Percentiles rank a stretch among this genome's conserved stretches.
These are phyloP conservation scores for Colletotrichum endophyticum DNA, from an alignment of 2,329 filamentous ascomycete genomes.

Conservation along the genomic window DNA sequence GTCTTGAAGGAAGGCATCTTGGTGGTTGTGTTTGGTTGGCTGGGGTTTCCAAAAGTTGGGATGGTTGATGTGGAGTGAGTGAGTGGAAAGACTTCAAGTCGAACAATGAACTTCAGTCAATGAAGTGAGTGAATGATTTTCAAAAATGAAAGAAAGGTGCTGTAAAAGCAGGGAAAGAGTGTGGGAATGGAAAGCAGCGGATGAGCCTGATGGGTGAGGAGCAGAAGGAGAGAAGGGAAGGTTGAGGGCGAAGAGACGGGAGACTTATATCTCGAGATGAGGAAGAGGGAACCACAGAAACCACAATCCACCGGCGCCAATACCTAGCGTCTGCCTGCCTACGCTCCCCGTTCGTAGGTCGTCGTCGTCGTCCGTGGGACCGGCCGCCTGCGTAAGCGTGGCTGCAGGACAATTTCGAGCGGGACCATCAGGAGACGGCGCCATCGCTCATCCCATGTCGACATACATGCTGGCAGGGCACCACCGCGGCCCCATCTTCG, in stretches of 20 bases:
- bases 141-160: slow-evolving; percentile 18
- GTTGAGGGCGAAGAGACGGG: not conserved
- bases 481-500: slow-evolving; percentile 1
- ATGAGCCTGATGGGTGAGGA: slow-evolving; percentile 14
- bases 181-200: slow-evolving; percentile 19
- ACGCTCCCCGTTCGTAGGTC: not conserved
- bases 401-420: slow-evolving; percentile 11
- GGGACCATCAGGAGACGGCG: slow-evolving; percentile 10
- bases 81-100: slow-evolving; percentile 17
- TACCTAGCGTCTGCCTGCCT: not conserved
- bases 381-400: not conserved
- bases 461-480: not conserved
- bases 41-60: slow-evolving; percentile 6
- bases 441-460: slow-evolving; percentile 1
- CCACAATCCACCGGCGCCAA: not conserved
- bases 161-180: slow-evolving; percentile 17
- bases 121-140: slow-evolving; percentile 13
- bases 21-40: not conserved
- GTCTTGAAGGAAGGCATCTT: slow-evolving; percentile 27
- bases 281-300: not conserved
- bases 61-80: not conserved
- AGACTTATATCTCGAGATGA: slow-evolving; percentile 19
- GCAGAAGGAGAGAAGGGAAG: not conserved
- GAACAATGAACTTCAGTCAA: slow-evolving; percentile 20
- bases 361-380: not conserved